A percentile compares a stretch with the other conserved stretches of the same genome.
Conservation (phyloP, 2,329 filamentous ascomycete species). For the Trichoderma endophyticum region DNA sequence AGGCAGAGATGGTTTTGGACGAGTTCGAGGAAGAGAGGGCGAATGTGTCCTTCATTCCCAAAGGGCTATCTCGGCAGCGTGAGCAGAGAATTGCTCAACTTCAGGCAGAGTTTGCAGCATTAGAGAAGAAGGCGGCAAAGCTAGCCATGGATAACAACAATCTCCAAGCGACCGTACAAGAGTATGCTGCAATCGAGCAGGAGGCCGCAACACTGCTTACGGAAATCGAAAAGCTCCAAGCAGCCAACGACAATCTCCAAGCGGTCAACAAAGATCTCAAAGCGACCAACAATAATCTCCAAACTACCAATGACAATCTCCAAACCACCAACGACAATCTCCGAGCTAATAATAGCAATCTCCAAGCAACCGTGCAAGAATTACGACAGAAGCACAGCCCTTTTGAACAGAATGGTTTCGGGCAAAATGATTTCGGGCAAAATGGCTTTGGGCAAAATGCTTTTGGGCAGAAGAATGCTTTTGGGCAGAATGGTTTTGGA, state of each 20-base stretch:
- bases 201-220: conserved; percentile 46
- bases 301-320: not conserved
- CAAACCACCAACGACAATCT: not conserved
- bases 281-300: not conserved
- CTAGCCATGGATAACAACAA: conserved; percentile 28
- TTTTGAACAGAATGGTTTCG: not conserved
- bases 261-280: conserved; percentile 11
- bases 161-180: conserved; percentile 29
- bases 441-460: not conserved
- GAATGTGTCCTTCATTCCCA: conserved; percentile 74
- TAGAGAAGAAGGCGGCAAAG: conserved; percentile 26
- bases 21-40: conserved; percentile 74
- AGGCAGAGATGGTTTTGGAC: conserved; percentile 57
- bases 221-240: conserved; percentile 45
- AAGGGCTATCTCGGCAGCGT: conserved; percentile 69
- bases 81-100: conserved; percentile 67
- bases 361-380: not conserved
- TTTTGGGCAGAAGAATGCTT: not conserved
- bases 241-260: conserved; percentile 42
- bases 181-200: conserved; percentile 51
- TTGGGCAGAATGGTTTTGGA: not conserved
- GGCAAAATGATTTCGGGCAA: not conserved
- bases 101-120: conserved; percentile 60
- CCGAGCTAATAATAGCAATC: not conserved
- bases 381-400: conserved; percentile 18